Conservation (phyloP, 345 rosid species). For the Acer negundo region DNA sequence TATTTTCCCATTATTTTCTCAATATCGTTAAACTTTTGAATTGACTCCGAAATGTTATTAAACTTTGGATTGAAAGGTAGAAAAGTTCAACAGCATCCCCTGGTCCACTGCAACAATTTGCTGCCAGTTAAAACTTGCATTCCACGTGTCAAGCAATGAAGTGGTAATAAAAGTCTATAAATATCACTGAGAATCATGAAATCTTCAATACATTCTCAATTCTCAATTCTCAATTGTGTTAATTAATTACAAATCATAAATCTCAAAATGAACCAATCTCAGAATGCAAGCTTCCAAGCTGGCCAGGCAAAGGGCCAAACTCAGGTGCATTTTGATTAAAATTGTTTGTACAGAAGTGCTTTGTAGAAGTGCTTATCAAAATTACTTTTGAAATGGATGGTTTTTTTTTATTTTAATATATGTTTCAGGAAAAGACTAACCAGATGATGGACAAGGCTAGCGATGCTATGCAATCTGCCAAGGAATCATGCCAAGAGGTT, state of each 20-base stretch:
- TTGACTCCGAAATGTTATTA: neutral
- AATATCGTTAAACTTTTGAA: too few relatives aligned
- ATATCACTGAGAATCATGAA: neutral
- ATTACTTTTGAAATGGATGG: too few relatives aligned
- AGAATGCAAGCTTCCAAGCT: conserved; percentile 28
- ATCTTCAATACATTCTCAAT: neutral
- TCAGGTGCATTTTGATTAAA: conserved; percentile 21
- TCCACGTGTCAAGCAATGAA: conserved; percentile 3
- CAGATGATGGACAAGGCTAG: conserved; percentile 26
- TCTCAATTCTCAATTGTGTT: neutral
- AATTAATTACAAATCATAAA: neutral
- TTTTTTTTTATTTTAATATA: neutral
- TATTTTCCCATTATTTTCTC: too few relatives aligned
- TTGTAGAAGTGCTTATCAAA: too few relatives aligned
- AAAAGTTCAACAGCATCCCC: neutral
- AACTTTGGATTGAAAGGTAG: neutral
- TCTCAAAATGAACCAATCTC: conserved; percentile 17
- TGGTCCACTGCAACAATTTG: conserved; percentile 6
- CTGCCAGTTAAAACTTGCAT: neutral
- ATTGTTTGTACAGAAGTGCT: neutral
- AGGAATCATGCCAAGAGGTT: conserved; percentile 36
- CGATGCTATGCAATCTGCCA: conserved; percentile 27
- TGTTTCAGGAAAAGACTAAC: conserved; percentile 31
- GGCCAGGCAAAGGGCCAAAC: conserved; percentile 36
- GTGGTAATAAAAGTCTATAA: neutral